Base-by-base conservation (phyloP, 495 filamentous ascomycete genomes). In the Annulohypoxylon stygium region DNA sequence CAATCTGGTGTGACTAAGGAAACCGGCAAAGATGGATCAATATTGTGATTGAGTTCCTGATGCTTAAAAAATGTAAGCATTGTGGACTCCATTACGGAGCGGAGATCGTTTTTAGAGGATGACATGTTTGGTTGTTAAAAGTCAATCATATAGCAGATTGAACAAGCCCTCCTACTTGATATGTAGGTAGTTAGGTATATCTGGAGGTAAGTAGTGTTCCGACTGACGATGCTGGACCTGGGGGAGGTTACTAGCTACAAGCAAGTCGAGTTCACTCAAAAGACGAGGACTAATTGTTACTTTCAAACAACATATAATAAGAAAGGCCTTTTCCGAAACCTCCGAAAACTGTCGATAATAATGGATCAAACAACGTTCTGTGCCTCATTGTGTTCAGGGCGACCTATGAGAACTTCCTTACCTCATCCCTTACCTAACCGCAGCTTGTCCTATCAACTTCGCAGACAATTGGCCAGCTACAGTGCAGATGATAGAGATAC, bases 1-100 rank as follows among this genome's bases (percentile, higher is more conserved):
- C 16, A 37, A 1, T 59, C 55, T 18, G 55, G 34, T 39, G 36
- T 18, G 6, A n/a, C 9, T 26, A 55, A 6, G 11, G 51, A 33
- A 11, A 34, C 36, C 9, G 34, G 16, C 34, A 26, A 12, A 11
- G 59, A 64, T 11, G 60, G 26, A 25, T 70, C 51, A 18, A 26
- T 36, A 11, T 63, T 64, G 37, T 37, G 41, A 1, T 60, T 37
- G 34, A 36, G 2, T 12, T n/a, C 10, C 14, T 64, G 37, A 43
- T 30, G 37, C 0, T 59, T 11, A 18, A 70, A 39, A 45, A 64
- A 59, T 9, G 50, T n/a, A 8, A 12, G 16, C 26, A 70, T 16
- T 11, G 67, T 64, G 0, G 67, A 23, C 43, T 70, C 58, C 51
- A 70, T 70, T n/a, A 14, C 43, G 30, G 50, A 16, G 26, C 48